Evolutionary conservation across 305 asterid species (phyloP).

Genomic region (Coffea humblotiana): DNA sequence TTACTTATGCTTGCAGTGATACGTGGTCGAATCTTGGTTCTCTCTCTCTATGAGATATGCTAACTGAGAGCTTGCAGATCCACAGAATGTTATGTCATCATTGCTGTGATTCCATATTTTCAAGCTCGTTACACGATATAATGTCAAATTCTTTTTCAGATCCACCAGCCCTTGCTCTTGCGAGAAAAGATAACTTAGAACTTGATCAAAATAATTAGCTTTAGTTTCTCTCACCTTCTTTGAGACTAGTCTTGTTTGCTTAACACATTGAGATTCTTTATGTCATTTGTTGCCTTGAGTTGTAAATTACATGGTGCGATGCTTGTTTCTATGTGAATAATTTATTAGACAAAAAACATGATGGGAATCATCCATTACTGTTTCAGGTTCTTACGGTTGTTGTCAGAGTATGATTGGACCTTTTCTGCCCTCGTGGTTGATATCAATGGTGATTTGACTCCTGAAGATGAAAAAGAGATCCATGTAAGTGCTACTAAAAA

Average conservation of each 20-base stretch:
- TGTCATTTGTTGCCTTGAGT: neutral
- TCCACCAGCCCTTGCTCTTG: neutral
- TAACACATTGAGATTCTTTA: neutral
- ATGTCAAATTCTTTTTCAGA: neutral
- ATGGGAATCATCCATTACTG: slow-evolving; percentile 15
- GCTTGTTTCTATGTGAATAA: neutral
- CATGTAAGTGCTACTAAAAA: slow-evolving; percentile 42
- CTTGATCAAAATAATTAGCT: neutral
- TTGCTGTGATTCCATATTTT: neutral
- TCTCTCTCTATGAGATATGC: neutral
- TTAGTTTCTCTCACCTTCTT: neutral
- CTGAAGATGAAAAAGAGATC: slow-evolving; percentile 78
- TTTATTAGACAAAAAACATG: slow-evolving; percentile 7
- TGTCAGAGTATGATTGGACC: slow-evolving; percentile 88
- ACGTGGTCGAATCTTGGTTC: neutral
- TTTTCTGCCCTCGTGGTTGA: slow-evolving; percentile 84
- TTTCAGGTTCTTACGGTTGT: slow-evolving; percentile 80
- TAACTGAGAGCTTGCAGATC: neutral
- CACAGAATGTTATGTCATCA: neutral
- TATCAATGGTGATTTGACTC: slow-evolving; percentile 77
- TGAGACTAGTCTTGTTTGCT: neutral
- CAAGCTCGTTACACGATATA: neutral
- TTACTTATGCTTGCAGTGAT: slow-evolving; percentile 7
- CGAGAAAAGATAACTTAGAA: neutral
- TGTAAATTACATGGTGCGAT: neutral